phyloP scores from a whole-genome alignment of 2,329 filamentous ascomycete species.

The Stemphylium lycopersici region DNA sequence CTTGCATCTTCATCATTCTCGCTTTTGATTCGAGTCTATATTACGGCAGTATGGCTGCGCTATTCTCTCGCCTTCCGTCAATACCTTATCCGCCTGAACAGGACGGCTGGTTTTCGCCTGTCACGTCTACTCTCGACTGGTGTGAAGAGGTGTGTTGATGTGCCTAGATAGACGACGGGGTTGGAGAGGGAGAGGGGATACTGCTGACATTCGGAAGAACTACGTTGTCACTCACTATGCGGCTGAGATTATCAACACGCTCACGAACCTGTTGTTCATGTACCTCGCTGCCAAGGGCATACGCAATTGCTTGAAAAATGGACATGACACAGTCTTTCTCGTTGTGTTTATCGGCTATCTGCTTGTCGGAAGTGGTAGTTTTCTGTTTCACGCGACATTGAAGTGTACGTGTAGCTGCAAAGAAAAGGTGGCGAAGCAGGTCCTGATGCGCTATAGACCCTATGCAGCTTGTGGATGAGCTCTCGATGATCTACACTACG shows the following conservation, averaged over 20 bases:
- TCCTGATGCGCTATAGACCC: slow-evolving; percentile 67
- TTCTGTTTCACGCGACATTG: slow-evolving; percentile 68
- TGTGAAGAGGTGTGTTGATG: slow-evolving; percentile 71
- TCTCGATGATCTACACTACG: slow-evolving; percentile 75
- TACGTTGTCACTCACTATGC: slow-evolving; percentile 77
- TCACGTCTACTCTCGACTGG: slow-evolving; percentile 77
- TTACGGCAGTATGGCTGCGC: slow-evolving; percentile 29
- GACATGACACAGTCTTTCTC: slow-evolving; percentile 77
- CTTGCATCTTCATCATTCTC: background rate
- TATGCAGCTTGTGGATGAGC: slow-evolving; percentile 73
- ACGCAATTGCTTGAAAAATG: slow-evolving; percentile 71
- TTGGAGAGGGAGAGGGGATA: background rate
- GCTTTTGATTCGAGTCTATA: background rate
- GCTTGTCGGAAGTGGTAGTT: slow-evolving; percentile 65
- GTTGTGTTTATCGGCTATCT: slow-evolving; percentile 69
- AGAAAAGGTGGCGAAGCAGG: slow-evolving; percentile 47
- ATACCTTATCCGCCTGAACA: slow-evolving; percentile 58
- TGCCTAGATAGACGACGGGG: background rate
- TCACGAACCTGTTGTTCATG: slow-evolving; percentile 84
- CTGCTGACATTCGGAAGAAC: slow-evolving; percentile 57
- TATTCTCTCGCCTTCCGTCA: slow-evolving; percentile 51
- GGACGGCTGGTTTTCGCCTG: slow-evolving; percentile 70
- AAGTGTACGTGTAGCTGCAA: slow-evolving; percentile 57
- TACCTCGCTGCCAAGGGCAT: slow-evolving; percentile 78
- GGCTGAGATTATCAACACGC: slow-evolving; percentile 78